A percentile compares a stretch with the other conserved stretches of the same genome.
These are phyloP conservation scores for Dryas drummondii DNA, from an alignment of 306 rosid genomes.

Conservation along the genomic window DNA sequence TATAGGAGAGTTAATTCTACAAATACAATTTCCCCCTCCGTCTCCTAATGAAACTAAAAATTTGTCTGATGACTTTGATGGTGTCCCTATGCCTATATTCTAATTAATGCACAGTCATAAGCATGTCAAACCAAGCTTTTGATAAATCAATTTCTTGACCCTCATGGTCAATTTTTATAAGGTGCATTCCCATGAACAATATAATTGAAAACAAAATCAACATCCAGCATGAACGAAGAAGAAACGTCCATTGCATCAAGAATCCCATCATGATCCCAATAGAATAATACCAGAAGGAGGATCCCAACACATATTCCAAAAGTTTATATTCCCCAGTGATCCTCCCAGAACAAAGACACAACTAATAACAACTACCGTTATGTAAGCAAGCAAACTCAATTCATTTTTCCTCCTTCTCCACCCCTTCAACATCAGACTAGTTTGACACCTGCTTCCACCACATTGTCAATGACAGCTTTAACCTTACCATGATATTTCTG, in stretches of 20 bases:
- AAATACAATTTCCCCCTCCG: too few relatives aligned
- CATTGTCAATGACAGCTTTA: constrained; percentile 75
- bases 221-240: background rate
- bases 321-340: background rate
- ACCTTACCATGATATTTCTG: constrained; percentile 93
- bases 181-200: background rate
- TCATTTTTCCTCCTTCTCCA: background rate
- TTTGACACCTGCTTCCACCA: constrained; percentile 70
- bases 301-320: background rate
- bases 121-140: too few relatives aligned
- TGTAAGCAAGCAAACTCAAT: background rate
- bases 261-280: background rate
- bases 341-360: too few relatives aligned
- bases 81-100: background rate
- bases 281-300: background rate
- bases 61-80: background rate
- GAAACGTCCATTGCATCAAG: background rate
- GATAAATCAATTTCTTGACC: too few relatives aligned
- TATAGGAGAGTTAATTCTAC: background rate
- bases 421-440: constrained; percentile 41
- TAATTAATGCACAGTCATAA: too few relatives aligned
- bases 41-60: too few relatives aligned
- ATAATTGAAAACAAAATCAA: background rate
- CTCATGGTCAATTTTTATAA: too few relatives aligned
- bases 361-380: background rate